Evolutionary conservation across 257 asterid genomes (phyloP).

Genomic region (Salvia rosmarinus): DNA sequence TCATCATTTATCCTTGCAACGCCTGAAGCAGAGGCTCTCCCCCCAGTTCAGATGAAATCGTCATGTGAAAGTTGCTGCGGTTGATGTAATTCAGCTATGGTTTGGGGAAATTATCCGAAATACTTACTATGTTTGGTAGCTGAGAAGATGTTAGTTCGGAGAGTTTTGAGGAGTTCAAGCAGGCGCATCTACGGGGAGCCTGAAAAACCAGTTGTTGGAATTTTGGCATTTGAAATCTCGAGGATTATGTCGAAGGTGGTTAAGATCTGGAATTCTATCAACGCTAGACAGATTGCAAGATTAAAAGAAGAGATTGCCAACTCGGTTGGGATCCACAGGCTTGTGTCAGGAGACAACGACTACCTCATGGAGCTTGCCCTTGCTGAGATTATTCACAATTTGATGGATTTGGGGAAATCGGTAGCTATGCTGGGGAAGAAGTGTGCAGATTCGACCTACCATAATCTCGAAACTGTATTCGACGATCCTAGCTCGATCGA

Average conservation of each 20-base stretch:
- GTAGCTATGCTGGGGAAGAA: slow-evolving; percentile 63
- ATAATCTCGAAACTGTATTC: slow-evolving; percentile 57
- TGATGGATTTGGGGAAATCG: slow-evolving; percentile 49
- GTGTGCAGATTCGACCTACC: slow-evolving; percentile 62
- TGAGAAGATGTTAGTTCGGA: slow-evolving; percentile 7
- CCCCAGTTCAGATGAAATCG: too few relatives aligned
- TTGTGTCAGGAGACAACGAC: slow-evolving; percentile 57
- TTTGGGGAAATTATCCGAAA: neutral
- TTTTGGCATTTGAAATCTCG: slow-evolving; percentile 64
- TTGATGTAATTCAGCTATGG: slow-evolving; percentile 10
- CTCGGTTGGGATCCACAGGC: slow-evolving; percentile 60
- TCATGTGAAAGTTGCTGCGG: slow-evolving; percentile 11
- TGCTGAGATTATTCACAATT: slow-evolving; percentile 56
- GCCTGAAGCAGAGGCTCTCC: slow-evolving; percentile 58
- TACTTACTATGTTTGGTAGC: slow-evolving; percentile 3
- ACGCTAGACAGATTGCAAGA: slow-evolving; percentile 49
- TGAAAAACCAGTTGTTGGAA: slow-evolving; percentile 45
- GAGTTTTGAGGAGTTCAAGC: slow-evolving; percentile 42
- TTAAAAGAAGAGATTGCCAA: slow-evolving; percentile 57
- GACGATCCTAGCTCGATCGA: slow-evolving; percentile 52
- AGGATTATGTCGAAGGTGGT: slow-evolving; percentile 70
- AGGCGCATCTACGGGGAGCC: slow-evolving; percentile 47
- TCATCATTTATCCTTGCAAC: slow-evolving; percentile 65
- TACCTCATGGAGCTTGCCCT: slow-evolving; percentile 63
- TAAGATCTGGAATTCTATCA: slow-evolving; percentile 63